Percentiles rank a stretch among this genome's conserved stretches.
These are phyloP conservation scores for Chaetomium sp. DNA, from an alignment of 2,329 filamentous ascomycete species.

Conservation along the genomic window DNA sequence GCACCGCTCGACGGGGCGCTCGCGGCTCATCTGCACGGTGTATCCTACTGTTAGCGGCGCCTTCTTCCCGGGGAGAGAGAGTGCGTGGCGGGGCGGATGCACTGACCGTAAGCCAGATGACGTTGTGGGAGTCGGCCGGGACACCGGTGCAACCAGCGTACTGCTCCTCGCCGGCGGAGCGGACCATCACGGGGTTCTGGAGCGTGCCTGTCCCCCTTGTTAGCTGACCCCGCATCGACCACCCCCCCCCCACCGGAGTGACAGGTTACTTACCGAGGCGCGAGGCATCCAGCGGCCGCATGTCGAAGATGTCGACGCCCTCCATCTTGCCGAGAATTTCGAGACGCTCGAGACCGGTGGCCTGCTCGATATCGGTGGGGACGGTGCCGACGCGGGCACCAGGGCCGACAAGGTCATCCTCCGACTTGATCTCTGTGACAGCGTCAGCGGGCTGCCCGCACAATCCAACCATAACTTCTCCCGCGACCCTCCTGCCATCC, in stretches of 20 bases:
- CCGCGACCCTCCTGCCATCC: background rate
- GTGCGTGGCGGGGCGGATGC: background rate
- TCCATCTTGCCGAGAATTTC: constrained; percentile 99
- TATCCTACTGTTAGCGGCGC: background rate
- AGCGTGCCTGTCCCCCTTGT: constrained; percentile 67
- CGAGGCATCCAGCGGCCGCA: constrained; percentile 91
- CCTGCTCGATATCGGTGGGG: constrained; percentile 91
- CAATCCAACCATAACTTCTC: background rate
- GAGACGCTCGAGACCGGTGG: constrained; percentile 96
- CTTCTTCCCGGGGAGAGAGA: constrained; percentile 17
- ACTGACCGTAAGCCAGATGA: constrained; percentile 87
- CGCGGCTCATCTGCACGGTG: constrained; percentile 69
- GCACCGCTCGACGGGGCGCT: constrained; percentile 92
- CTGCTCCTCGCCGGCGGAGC: constrained; percentile 93
- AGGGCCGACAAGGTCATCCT: constrained; percentile 81
- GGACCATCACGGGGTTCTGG: constrained; percentile 86
- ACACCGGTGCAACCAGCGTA: constrained; percentile 94
- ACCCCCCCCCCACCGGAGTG: too few relatives aligned
- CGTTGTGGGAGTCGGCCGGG: constrained; percentile 88
- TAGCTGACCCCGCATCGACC: constrained; percentile 28
- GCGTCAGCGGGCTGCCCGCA: constrained; percentile 26
- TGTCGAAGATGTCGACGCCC: constrained; percentile 96
- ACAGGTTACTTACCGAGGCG: constrained; percentile 67
- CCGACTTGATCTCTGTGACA: constrained; percentile 74
- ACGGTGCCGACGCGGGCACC: constrained; percentile 82